These are phyloP conservation scores for Cenococcum geophilum DNA, from an alignment of 495 filamentous ascomycete genomes.

Conservation along the genomic window DNA sequence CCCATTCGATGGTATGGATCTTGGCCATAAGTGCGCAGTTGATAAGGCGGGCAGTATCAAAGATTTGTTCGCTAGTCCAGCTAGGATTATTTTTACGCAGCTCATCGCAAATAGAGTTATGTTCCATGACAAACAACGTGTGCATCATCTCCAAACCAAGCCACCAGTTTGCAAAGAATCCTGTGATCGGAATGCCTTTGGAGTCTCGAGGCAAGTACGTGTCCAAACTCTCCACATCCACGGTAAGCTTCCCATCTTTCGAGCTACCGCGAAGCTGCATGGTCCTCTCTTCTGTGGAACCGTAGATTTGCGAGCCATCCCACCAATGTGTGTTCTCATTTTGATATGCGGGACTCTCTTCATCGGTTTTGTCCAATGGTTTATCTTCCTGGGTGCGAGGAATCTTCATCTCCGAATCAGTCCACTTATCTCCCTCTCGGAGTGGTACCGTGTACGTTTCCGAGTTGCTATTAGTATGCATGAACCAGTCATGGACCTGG, in stretches of 20 bases:
- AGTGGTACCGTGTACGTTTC: constrained; percentile 35
- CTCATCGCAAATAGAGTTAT: constrained; percentile 41
- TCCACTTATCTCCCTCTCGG: constrained; percentile 34
- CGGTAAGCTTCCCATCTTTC: constrained; percentile 37
- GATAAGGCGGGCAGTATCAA: constrained; percentile 44
- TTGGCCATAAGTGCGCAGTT: constrained; percentile 46
- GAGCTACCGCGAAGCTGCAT: constrained; percentile 30
- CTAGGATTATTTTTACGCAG: constrained; percentile 33
- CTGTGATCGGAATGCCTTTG: constrained; percentile 37
- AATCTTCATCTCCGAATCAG: constrained; percentile 34
- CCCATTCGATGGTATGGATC: constrained; percentile 46
- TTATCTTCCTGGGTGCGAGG: constrained; percentile 32
- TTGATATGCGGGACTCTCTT: constrained; percentile 37
- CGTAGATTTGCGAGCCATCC: constrained; percentile 45
- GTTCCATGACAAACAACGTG: constrained; percentile 44
- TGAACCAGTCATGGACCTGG: constrained; percentile 43
- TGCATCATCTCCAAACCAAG: constrained; percentile 38
- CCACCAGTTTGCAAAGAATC: constrained; percentile 46
- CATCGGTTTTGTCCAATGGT: constrained; percentile 34
- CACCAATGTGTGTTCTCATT: constrained; percentile 44
- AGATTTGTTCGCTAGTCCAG: constrained; percentile 35
- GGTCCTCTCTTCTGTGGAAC: constrained; percentile 38
- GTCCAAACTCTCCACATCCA: constrained; percentile 27
- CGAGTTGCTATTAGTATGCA: constrained; percentile 31
- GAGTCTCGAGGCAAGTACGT: constrained; percentile 38